A percentile compares a stretch with the other conserved stretches of the same genome.
These are phyloP conservation scores for Fusarium globosum DNA, from an alignment of 2,329 filamentous ascomycete species.

Conservation along the genomic window DNA sequence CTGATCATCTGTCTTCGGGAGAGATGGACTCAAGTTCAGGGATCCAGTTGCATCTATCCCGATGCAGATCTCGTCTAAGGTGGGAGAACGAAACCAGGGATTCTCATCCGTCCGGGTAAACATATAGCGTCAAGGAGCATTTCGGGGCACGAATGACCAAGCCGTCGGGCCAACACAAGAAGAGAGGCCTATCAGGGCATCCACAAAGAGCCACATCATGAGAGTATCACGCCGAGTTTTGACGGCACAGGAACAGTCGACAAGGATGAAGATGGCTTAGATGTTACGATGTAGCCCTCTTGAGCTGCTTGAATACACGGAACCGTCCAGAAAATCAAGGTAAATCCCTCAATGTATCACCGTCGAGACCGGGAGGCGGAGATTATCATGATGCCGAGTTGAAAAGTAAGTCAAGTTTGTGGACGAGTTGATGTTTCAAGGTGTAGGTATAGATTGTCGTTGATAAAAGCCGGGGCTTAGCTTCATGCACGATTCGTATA, in stretches of 20 bases:
- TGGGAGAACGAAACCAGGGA: neutral
- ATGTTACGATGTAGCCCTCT: neutral
- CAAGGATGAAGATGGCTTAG: slow-evolving; percentile 2
- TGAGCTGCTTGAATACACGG: neutral
- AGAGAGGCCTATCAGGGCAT: neutral
- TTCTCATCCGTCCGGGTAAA: neutral
- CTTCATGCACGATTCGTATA: slow-evolving; percentile 46
- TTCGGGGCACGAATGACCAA: neutral
- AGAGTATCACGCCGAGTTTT: neutral
- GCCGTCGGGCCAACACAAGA: neutral
- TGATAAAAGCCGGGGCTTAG: slow-evolving; percentile 33
- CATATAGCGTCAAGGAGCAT: neutral
- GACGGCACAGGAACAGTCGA: neutral
- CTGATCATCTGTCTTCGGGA: neutral
- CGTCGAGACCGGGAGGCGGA: slow-evolving; percentile 1
- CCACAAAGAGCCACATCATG: slow-evolving; percentile 7
- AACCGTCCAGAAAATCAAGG: neutral
- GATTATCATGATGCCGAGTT: slow-evolving; percentile 22
- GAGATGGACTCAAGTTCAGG: neutral
- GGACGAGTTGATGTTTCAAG: slow-evolving; percentile 20
- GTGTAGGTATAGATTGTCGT: slow-evolving; percentile 11
- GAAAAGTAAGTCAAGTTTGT: neutral
- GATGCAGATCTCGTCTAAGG: slow-evolving; percentile 32
- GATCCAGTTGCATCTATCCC: neutral
- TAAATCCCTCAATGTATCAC: neutral